Evolutionary conservation across 345 rosid species (phyloP), one percentile per base, ranked within the genome.

Genomic region (Corymbia maculata): DNA sequence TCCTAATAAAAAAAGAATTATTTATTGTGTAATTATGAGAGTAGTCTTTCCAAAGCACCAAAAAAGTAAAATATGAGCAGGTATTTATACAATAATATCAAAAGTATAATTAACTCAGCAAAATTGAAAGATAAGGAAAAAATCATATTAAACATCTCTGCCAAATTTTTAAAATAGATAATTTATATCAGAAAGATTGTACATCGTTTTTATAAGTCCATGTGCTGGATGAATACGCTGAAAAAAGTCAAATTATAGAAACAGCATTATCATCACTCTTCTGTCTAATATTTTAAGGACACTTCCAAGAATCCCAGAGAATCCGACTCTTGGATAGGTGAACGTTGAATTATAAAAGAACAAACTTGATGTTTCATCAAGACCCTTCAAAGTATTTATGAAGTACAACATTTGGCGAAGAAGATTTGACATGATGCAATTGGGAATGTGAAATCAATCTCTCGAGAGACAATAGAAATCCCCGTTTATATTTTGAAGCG

Each of bases 391-490:
- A 32, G 45, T 30, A 68, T 68, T 30, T 16, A 1, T 32, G 44
- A 14, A 32, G 44, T 0, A 68, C 3, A 4, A 68, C 0, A 68
- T 30, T 32, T 9, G 44, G 21, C 0, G 22, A 32, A 68, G 42
- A 68, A 4, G 22, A 68, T 68, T 30, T 0, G 5, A 14, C 22
- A 15, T 15, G 42, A 32, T 32, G 22, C 3, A n/a, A n/a, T n/a
- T 8, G 11, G 0, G 6, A 30, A 61, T 15, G 52, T 0, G 2
- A 28, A 30, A 8, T 68, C 0, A 8, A 2, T 68, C 19, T 68
- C 45, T 68, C 0, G 1, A 32, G 3, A 8, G 11, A 32, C 6
- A 3, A 68, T 68, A 15, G 4, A 32, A 68, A 1, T 13, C 44
- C 44, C 57, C 3, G 4, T 68, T 32, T 16, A 32, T 32, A 32